phyloP scores from a whole-genome alignment of 192 early-diverging fungal species.

The Coemansia sp. region DNA sequence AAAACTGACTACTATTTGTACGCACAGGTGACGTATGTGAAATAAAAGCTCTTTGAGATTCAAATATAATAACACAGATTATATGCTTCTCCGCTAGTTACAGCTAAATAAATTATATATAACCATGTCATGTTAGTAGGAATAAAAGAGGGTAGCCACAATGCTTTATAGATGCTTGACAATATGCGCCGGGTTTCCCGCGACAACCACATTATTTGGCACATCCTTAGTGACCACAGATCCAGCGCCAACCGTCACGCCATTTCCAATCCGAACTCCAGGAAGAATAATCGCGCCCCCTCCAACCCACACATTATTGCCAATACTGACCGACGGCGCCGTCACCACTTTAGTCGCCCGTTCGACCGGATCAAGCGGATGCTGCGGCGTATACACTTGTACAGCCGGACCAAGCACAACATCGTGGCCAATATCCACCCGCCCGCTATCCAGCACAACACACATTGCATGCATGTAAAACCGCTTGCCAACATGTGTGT shows the following conservation, averaged over 20 bases:
- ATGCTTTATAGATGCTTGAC: conserved; percentile 56
- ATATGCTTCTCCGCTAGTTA: too few relatives aligned
- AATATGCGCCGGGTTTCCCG: conserved; percentile 83
- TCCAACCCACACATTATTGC: conserved; percentile 87
- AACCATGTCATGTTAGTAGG: too few relatives aligned
- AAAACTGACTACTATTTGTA: too few relatives aligned
- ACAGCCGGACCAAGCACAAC: conserved; percentile 76
- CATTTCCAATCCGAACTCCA: conserved; percentile 86
- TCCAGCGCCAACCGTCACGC: conserved; percentile 74
- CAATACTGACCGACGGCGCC: conserved; percentile 61
- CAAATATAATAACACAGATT: too few relatives aligned
- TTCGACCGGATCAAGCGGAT: conserved; percentile 63
- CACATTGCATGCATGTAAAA: conserved; percentile 81
- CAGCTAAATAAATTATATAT: too few relatives aligned
- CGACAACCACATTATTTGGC: conserved; percentile 71
- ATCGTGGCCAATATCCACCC: conserved; percentile 73
- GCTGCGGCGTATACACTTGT: conserved; percentile 71
- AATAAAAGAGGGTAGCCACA: neutral
- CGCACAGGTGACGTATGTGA: too few relatives aligned
- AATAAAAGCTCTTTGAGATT: too few relatives aligned
- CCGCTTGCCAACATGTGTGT: conserved; percentile 70
- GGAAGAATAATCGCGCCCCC: conserved; percentile 76
- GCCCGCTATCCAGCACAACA: conserved; percentile 70
- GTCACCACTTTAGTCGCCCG: conserved; percentile 22
- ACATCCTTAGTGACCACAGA: conserved; percentile 90